Evolutionary conservation across 305 asterid genomes (phyloP), one percentile per base, ranked within the genome.

Genomic region (Striga hermonthica): DNA sequence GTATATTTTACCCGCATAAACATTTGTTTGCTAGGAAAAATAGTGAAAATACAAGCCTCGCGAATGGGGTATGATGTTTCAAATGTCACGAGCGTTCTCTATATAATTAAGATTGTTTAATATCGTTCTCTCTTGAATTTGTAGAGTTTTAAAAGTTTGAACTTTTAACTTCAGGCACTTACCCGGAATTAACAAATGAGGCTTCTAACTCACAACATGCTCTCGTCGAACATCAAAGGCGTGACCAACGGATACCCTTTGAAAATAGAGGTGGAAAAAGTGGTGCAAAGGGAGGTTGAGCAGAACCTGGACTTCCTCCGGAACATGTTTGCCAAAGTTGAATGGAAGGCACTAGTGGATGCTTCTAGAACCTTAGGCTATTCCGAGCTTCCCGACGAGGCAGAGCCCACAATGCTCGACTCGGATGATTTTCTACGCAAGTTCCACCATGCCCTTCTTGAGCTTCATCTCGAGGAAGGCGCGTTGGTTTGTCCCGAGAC

Each of bases 381-480:
- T 56, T 41, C 76, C 0, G 95, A 86, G 72, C 79, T 91, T 11
- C 95, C 96, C 0, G 88, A 82, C 10, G 62, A 53, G 6, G 91
- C 72, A 2, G 94, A 90, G 0, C 66, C 81, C 10, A 56, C 90
- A 53, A 71, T 87, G 88, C 80, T 90, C n/a, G 81, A 87, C 16
- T 87, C 90, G 2, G 87, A 84, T 35, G 95, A 84, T 41, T 90
- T 90, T 38, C 87, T 87, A 15, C 80, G 52, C 0, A 85, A 73
- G 84, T 79, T 91, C 62, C 96, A 88, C 57, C 98, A 91, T 37
- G 90, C 94, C 4, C 91, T 91, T 7, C 87, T 91, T 3, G 94
- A 88, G 81, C 86, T 90, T 61, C 95, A 90, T 66, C 89, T 90
- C 3, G 95, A 91, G 73, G 90, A 91, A 45, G 95, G 98, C 7